Conservation (phyloP, 164 flowering plant species). For the Buxus sempervirens region DNA sequence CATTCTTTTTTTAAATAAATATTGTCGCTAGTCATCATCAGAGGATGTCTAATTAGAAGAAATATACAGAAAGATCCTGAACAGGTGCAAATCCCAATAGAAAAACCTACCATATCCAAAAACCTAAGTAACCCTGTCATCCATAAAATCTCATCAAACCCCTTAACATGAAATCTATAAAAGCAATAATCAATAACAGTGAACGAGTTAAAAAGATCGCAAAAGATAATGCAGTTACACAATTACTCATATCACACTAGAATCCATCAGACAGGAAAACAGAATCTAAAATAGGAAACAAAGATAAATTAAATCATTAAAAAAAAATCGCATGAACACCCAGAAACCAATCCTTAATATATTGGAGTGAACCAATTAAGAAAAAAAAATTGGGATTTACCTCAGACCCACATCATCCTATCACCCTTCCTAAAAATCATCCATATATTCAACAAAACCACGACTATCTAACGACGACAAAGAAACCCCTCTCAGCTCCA, state of each 20-base stretch:
- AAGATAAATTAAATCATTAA: not conserved
- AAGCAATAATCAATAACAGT: not conserved
- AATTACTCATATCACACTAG: no score
- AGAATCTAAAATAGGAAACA: not conserved
- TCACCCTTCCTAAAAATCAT: constrained; percentile 31
- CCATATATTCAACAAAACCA: constrained; percentile 30
- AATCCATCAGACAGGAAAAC: not conserved
- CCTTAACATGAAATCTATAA: not conserved
- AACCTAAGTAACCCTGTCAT: constrained; percentile 12
- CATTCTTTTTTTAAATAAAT: not conserved
- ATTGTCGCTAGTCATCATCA: not conserved
- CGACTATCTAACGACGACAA: constrained; percentile 3
- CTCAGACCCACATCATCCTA: constrained; percentile 67
- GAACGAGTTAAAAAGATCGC: no score
- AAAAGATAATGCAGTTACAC: not conserved
- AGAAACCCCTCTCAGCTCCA: constrained; percentile 21
- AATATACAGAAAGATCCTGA: not conserved
- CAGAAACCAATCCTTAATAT: constrained; percentile 14
- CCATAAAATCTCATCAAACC: constrained; percentile 8
- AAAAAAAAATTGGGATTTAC: constrained; percentile 32
- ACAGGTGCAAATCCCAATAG: not conserved
- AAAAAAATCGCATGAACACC: not conserved
- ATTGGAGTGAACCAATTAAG: not conserved
- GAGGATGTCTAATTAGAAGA: not conserved
- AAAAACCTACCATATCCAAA: constrained; percentile 6